These are phyloP conservation scores for Podila clonocystis DNA, from an alignment of 192 early-diverging fungal genomes.

Conservation along the genomic window DNA sequence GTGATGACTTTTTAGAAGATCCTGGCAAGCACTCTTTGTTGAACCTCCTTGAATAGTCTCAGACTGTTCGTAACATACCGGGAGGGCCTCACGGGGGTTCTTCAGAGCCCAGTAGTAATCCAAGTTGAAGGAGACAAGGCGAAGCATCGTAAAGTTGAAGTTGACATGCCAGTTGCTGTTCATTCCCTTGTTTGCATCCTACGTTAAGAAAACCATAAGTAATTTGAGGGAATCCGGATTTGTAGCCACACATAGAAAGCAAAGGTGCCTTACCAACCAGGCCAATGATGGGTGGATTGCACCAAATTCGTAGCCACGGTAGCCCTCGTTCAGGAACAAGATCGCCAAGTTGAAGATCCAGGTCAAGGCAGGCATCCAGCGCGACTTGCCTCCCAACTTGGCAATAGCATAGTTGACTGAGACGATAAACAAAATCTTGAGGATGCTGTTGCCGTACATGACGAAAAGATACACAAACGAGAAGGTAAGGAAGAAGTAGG, in stretches of 20 bases:
- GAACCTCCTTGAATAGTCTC: too few relatives aligned
- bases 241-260: neutral
- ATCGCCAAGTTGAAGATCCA: constrained; percentile 88
- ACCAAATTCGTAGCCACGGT: constrained; percentile 77
- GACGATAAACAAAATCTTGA: constrained; percentile 80
- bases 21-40: neutral
- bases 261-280: constrained; percentile 66
- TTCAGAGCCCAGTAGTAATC: constrained; percentile 87
- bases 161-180: constrained; percentile 86
- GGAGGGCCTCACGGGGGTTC: constrained; percentile 7
- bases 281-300: constrained; percentile 58
- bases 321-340: constrained; percentile 83
- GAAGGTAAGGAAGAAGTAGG: constrained; percentile 67
- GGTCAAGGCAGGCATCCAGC: constrained; percentile 69
- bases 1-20: too few relatives aligned
- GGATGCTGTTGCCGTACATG: constrained; percentile 76
- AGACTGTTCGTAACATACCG: constrained; percentile 8
- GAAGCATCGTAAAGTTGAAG: constrained; percentile 91
- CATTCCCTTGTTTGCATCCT: constrained; percentile 79
- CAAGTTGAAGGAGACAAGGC: constrained; percentile 93
- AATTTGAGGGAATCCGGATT: neutral
- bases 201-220: neutral
- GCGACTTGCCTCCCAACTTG: constrained; percentile 56
- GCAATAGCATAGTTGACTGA: constrained; percentile 75
- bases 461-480: constrained; percentile 70